Evolutionary conservation across 306 rosid genomes (phyloP), one percentile per base, ranked within the genome.

Genomic region (Sicyos edulis): DNA sequence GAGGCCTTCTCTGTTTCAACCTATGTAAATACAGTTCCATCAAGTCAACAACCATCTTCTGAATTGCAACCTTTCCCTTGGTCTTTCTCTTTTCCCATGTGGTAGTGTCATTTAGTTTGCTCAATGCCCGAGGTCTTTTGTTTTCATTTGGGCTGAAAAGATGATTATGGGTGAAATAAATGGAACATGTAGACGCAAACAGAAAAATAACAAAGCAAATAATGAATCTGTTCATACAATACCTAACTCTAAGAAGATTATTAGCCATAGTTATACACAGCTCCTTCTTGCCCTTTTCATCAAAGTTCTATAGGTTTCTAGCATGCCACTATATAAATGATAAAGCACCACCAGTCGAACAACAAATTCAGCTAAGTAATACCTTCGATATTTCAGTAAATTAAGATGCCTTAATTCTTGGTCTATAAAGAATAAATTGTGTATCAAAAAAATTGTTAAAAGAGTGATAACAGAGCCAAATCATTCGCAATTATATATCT

Each of bases 31-130:
- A 93, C 67, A 93, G 82, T 77, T 90, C 98, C 98, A 93, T 88
- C 90, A 93, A 83, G 75, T 88, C 96, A 77, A 93, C 97, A 75
- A 93, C 96, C 98, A 93, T 93, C 79, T 90, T 90, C 87, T 93
- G 98, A 78, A 90, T 88, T 4, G 97, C 97, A 32, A 93, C 85
- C 84, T 87, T 93, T 74, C 98, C 97, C 74, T 90, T 90, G 56
- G 70, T 80, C 85, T 86, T 93, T 76, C 92, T 81, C 73, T 72
- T 88, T 85, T 93, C 96, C 98, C 98, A 93, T 4, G 70, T 78
- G 73, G 78, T 82, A 22, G 90, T 84, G 78, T 93, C 97, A 56
- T 59, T 86, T 82, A 90, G 81, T 83, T 93, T 90, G 92, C 93
- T 87, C 87, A 93, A 80, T 20, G 93, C 51, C 60, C 84, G 89